phyloP scores from a whole-genome alignment of 2,329 filamentous ascomycete genomes.

The Colletotrichum sp. region DNA sequence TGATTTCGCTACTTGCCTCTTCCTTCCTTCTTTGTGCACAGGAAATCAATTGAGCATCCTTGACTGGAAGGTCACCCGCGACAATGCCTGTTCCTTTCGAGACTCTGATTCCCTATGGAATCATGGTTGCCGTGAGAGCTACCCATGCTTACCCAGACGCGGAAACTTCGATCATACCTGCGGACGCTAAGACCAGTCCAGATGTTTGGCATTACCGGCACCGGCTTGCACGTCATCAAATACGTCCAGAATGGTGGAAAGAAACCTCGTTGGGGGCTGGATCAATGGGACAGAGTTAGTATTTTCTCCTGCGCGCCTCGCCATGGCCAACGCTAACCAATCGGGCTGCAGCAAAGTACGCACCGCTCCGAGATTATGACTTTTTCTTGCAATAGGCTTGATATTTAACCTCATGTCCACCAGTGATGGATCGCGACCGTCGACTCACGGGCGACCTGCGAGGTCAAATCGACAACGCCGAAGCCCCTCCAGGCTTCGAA shows the following conservation, averaged over 20 bases:
- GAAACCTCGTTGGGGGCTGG: slow-evolving; percentile 63
- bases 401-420: slow-evolving; percentile 9
- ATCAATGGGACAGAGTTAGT: slow-evolving; percentile 68
- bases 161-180: background rate
- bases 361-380: background rate
- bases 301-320: background rate
- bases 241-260: slow-evolving; percentile 66
- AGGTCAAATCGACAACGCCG: slow-evolving; percentile 61
- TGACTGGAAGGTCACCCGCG: slow-evolving; percentile 25
- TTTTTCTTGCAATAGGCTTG: background rate
- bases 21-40: background rate
- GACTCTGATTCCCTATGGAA: slow-evolving; percentile 67
- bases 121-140: slow-evolving; percentile 61
- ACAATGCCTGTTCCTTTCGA: slow-evolving; percentile 70
- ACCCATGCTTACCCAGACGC: slow-evolving; percentile 27
- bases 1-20: background rate
- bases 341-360: slow-evolving; percentile 58
- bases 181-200: slow-evolving; percentile 37
- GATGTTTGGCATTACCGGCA: slow-evolving; percentile 69
- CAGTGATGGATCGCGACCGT: slow-evolving; percentile 71
- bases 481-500: slow-evolving; percentile 65
- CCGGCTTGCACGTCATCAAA: slow-evolving; percentile 61
- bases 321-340: slow-evolving; percentile 30
- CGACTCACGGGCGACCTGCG: slow-evolving; percentile 64
- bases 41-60: slow-evolving; percentile 18